phyloP scores from a whole-genome alignment of 805 yeast species.

The Kodamaea lidongshanica region DNA sequence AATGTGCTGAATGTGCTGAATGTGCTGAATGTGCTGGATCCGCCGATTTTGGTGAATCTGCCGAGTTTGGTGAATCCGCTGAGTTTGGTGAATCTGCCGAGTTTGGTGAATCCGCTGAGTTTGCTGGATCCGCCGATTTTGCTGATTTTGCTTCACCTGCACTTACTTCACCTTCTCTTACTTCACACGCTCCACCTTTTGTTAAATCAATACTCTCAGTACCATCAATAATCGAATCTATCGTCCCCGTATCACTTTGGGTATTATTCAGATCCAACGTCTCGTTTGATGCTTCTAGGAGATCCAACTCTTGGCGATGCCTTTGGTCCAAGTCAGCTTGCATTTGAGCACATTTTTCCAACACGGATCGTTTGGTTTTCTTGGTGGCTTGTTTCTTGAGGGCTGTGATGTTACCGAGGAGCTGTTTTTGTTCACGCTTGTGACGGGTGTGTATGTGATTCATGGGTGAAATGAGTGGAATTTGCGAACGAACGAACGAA shows the following conservation, averaged over 20 bases:
- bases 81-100: no score
- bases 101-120: no score
- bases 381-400: conserved; percentile 80
- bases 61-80: no score
- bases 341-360: conserved; percentile 51
- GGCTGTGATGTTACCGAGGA: conserved; percentile 62
- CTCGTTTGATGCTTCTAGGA: no score
- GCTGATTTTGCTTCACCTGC: no score
- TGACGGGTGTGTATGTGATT: conserved; percentile 57
- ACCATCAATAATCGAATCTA: neutral
- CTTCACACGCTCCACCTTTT: no score
- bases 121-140: no score
- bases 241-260: neutral
- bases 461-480: conserved; percentile 8
- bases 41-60: no score
- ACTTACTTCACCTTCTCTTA: no score
- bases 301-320: conserved; percentile 51
- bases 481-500: no score
- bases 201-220: conserved; percentile 11
- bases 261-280: neutral
- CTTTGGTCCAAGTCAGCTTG: conserved; percentile 48
- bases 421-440: conserved; percentile 60
- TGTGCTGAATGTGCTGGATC: no score
- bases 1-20: no score
- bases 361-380: conserved; percentile 64